Evolutionary conservation across 768 basidiomycete species (phyloP), one percentile per base, ranked within the genome.

Genomic region (Baorangia bicolor): DNA sequence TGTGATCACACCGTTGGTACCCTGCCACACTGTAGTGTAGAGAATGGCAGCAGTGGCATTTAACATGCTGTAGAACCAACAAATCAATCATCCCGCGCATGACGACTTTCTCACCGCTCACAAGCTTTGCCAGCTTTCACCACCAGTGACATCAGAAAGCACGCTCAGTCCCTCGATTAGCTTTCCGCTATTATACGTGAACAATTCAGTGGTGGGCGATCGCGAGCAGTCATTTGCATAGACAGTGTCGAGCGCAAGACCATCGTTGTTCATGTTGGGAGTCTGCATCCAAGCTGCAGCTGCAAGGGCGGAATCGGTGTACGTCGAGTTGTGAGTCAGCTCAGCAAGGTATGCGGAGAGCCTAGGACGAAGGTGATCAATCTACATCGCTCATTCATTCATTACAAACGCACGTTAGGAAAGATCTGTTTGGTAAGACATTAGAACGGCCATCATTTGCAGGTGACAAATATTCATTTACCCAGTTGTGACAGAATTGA

Each of bases 111-210:
- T 25, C 42, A 21, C 23, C 16, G 61, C 77, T 58, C 60, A 81
- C 78, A 81, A 55, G 1, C 58, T 65, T 37, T 59, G 75, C 79
- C 79, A 81, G 34, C 70, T 65, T 25, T 58, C 43, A 56, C 81
- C 74, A 5, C 73, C 72, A 11, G 77, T 79, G 30, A 81, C 71
- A 47, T 70, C 71, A 0, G 69, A 66, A 30, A 83, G 64, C 7
- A 83, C 73, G 44, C 74, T 77, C 49, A 82, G 65, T 3, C 81
- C 82, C 60, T 83, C 81, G 23, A 83, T 73, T 47, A 73, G 78
- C 54, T 83, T 83, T 28, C 82, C 81, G 28, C 71, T 77, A 55
- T 83, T 83, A 57, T 83, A 82, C 0, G 81, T 82, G 65, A 81
- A 83, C 6, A 81, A 44, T 76, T 78, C 81, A 4, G 56, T 71